Conservation (phyloP, 257 asterid genomes). For the Jaltomata sinuosa region DNA sequence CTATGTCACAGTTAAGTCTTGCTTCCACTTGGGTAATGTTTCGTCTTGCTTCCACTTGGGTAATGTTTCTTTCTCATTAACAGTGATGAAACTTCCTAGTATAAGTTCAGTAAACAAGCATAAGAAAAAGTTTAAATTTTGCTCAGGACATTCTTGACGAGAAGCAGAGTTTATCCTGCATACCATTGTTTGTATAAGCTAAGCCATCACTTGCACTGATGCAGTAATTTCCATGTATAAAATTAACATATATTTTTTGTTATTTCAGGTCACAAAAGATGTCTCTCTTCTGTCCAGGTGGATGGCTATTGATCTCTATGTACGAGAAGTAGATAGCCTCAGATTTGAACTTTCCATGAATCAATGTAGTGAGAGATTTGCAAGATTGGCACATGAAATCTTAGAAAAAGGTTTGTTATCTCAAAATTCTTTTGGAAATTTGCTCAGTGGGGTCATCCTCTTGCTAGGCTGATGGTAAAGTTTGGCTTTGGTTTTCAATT, state of each 20-base stretch:
- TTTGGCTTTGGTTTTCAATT: not conserved
- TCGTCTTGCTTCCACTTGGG: not conserved
- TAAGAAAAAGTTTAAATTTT: not conserved
- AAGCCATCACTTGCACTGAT: not conserved
- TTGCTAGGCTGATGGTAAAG: not conserved
- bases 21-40: not conserved
- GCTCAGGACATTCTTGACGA: not conserved
- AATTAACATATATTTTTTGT: not conserved
- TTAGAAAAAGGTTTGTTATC: slow-evolving; percentile 54
- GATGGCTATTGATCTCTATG: slow-evolving; percentile 95
- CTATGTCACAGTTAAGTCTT: not conserved
- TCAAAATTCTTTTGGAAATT: not conserved
- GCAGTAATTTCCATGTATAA: not conserved
- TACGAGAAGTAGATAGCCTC: slow-evolving; percentile 80
- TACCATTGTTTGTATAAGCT: not conserved
- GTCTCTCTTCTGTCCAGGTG: slow-evolving; percentile 89
- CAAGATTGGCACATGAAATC: slow-evolving; percentile 68
- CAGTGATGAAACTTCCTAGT: not conserved
- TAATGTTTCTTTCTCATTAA: not conserved
- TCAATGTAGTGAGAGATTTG: slow-evolving; percentile 52
- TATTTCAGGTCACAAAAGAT: slow-evolving; percentile 74
- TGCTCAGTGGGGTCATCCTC: not conserved
- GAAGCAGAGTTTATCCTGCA: not conserved
- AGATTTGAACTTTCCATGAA: slow-evolving; percentile 97
- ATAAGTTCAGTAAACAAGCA: not conserved